A percentile compares a stretch with the other conserved stretches of the same genome.
Conservation (phyloP, 2,329 filamentous ascomycete species). For the Fusarium austroafricanum region DNA sequence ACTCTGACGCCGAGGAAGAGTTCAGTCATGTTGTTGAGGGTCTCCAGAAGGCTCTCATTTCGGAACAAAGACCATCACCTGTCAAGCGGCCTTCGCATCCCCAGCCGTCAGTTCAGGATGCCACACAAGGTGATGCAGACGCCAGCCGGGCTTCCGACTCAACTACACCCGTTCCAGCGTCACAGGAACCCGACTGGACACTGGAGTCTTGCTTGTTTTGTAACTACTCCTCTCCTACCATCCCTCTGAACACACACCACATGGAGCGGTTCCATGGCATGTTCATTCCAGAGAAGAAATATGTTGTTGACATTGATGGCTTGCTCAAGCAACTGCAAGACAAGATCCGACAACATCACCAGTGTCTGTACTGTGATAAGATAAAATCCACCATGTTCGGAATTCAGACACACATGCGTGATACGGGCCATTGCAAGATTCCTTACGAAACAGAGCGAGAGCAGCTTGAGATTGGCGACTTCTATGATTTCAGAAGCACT, state of each 20-base stretch:
- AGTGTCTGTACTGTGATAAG: conserved; percentile 91
- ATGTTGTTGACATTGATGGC: conserved; percentile 84
- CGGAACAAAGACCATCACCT: conserved; percentile 62
- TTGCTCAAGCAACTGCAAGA: conserved; percentile 81
- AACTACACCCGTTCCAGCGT: conserved; percentile 52
- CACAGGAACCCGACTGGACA: conserved; percentile 55
- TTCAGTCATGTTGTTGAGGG: conserved; percentile 82
- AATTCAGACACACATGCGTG: conserved; percentile 95
- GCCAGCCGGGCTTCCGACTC: conserved; percentile 59
- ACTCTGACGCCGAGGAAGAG: conserved; percentile 78
- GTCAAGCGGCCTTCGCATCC: conserved; percentile 67
- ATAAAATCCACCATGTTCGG: conserved; percentile 81
- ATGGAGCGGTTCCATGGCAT: conserved; percentile 96
- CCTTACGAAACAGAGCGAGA: conserved; percentile 89
- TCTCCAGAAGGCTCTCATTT: conserved; percentile 78
- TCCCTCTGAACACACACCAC: conserved; percentile 82
- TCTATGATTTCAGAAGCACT: conserved; percentile 95
- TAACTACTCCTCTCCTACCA: conserved; percentile 82
- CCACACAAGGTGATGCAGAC: conserved; percentile 58
- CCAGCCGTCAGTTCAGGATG: conserved; percentile 54
- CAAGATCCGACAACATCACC: conserved; percentile 82
- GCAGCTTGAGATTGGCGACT: conserved; percentile 93
- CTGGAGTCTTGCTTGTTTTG: conserved; percentile 85
- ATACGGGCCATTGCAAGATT: conserved; percentile 97
- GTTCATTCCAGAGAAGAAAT: conserved; percentile 92